Base-by-base conservation (phyloP, 2,329 filamentous ascomycete genomes). In the Fusarium keratoplasticum region DNA sequence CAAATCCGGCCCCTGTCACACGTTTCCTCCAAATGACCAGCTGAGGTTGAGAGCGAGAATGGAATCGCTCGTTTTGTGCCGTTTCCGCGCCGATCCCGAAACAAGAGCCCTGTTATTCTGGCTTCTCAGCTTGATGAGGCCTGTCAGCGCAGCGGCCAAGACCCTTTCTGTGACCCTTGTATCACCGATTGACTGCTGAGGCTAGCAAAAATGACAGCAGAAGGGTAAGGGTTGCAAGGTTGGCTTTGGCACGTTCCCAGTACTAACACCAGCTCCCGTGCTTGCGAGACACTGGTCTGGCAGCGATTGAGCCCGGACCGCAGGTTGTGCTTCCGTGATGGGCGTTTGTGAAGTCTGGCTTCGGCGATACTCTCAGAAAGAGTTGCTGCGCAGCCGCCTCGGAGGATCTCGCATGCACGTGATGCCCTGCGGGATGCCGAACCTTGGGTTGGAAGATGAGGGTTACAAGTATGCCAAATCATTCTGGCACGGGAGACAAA, bases 201-300 rank as follows among this genome's bases (percentile, higher is more conserved):
- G 52, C 66, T 61, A 66, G 63, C 47, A 58, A 66, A 59, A 60
- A 57, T 42, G 40, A 52, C 42, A 54, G 52, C 33, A 63, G 35
- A 52, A 66, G 62, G 63, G 66, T 54, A 70, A 64, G 67, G 60
- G 57, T 66, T 66, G n/a, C 44, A 59, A 44, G 54, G 64, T 27
- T 62, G 50, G 58, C 54, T 44, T 54, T 69, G 61, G 65, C 35
- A 72, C 59, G 31, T 67, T 76, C 74, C 58, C 35, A 69, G 44
- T 5, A 20, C 61, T 52, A 60, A 36, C 71, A 62, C 59, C 67
- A 55, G 66, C 64, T 69, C 54, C 71, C 64, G 61, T 66, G 55
- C 27, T 71, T 36, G 65, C 70, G 72, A 76, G 76, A 78, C 76
- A 77, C 66, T 78, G 76, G 76, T 71, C 76, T 76, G 74, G 76